A percentile compares a stretch with the other conserved stretches of the same genome.
Evolutionary conservation across 2,329 filamentous ascomycete genomes (phyloP).

Genomic region (Xylariaceae sp.): DNA sequence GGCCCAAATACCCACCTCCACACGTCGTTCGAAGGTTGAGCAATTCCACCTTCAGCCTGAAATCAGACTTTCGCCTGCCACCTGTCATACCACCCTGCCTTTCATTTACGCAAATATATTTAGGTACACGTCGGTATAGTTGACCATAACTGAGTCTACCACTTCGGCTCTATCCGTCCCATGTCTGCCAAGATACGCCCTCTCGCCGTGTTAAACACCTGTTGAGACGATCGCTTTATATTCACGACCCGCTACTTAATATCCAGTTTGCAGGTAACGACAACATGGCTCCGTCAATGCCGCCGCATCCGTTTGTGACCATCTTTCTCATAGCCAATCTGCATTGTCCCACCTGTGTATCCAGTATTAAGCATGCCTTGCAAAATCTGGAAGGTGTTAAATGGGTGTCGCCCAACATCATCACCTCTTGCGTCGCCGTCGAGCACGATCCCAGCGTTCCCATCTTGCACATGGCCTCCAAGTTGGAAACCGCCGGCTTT

Average conservation of each 20-base stretch:
- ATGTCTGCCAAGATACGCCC: constrained; percentile 7
- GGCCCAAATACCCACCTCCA: constrained; percentile 7
- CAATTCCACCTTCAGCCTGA: constrained; percentile 21
- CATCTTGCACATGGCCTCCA: constrained; percentile 48
- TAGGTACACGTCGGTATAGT: constrained; percentile 12
- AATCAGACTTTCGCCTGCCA: constrained; percentile 11
- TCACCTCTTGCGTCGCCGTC: constrained; percentile 66
- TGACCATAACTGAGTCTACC: constrained; percentile 1
- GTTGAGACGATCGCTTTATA: background rate
- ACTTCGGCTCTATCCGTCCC: background rate
- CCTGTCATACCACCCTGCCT: constrained; percentile 15
- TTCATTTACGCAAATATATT: constrained; percentile 21
- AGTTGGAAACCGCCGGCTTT: constrained; percentile 63
- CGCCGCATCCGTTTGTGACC: constrained; percentile 44
- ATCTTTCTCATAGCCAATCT: constrained; percentile 74
- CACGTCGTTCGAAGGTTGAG: background rate
- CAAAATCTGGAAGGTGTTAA: constrained; percentile 51
- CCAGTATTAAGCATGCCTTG: constrained; percentile 66
- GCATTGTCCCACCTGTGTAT: constrained; percentile 79
- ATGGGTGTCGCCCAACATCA: constrained; percentile 72
- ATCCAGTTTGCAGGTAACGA: constrained; percentile 6
- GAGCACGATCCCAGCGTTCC: constrained; percentile 58
- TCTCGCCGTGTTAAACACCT: too few species aligned
- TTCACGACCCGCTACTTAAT: constrained; percentile 17
- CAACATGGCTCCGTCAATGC: constrained; percentile 34